Conservation (phyloP, 2,329 filamentous ascomycete species). For the Colletotrichum cuscutae region DNA sequence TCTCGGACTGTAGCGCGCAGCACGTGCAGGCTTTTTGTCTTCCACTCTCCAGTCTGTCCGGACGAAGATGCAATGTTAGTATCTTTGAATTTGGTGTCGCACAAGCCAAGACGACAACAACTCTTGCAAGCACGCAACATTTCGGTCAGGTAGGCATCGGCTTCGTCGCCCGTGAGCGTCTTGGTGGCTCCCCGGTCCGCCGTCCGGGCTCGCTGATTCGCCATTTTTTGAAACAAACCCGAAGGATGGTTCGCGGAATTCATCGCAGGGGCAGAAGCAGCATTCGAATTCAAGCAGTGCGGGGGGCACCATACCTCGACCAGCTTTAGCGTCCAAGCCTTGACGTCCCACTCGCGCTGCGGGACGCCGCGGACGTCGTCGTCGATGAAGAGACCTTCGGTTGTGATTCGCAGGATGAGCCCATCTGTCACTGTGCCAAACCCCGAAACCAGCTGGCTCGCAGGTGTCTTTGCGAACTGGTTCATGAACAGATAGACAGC, state of each 20-base stretch:
- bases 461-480: slow-evolving; percentile 85
- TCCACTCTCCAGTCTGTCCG: slow-evolving; percentile 64
- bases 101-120: slow-evolving; percentile 67
- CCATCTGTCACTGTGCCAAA: slow-evolving; percentile 89
- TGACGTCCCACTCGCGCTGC: slow-evolving; percentile 99
- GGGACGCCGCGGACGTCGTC: slow-evolving; percentile 91
- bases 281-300: slow-evolving; percentile 64
- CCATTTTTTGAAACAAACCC: slow-evolving; percentile 59
- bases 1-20: slow-evolving; percentile 73
- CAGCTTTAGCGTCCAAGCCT: slow-evolving; percentile 95
- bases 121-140: slow-evolving; percentile 73
- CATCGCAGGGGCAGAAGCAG: slow-evolving; percentile 53
- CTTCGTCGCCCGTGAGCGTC: slow-evolving; percentile 70
- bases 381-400: slow-evolving; percentile 95
- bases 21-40: slow-evolving; percentile 67
- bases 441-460: slow-evolving; percentile 90
- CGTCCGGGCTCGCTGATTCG: slow-evolving; percentile 54
- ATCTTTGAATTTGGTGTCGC: slow-evolving; percentile 55
- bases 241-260: slow-evolving; percentile 49
- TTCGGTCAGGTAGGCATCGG: slow-evolving; percentile 71
- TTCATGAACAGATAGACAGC: slow-evolving; percentile 95
- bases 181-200: slow-evolving; percentile 61
- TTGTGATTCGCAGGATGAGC: slow-evolving; percentile 89
- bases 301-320: slow-evolving; percentile 88
- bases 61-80: slow-evolving; percentile 52